These are phyloP conservation scores for Dactylellina sp. DNA, from an alignment of 2,329 filamentous ascomycete genomes.

Conservation along the genomic window DNA sequence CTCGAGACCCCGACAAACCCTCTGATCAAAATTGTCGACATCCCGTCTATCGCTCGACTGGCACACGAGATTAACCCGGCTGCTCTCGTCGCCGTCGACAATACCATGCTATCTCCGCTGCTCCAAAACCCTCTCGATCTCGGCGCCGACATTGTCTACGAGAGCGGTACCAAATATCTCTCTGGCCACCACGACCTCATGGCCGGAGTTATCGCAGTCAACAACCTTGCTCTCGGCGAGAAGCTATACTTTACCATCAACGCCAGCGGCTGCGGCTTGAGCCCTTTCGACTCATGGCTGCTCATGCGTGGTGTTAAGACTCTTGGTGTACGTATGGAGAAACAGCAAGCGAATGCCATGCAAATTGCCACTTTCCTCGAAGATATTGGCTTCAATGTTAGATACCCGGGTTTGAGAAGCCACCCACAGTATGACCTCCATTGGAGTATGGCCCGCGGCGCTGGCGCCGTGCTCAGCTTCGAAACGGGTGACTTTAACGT, in stretches of 20 bases:
- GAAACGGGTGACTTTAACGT: constrained; percentile 88
- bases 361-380: constrained; percentile 93
- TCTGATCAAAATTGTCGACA: constrained; percentile 96
- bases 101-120: constrained; percentile 98
- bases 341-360: constrained; percentile 93
- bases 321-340: constrained; percentile 96
- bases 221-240: constrained; percentile 82
- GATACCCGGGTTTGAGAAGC: constrained; percentile 91
- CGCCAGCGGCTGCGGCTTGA: constrained; percentile 90
- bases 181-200: constrained; percentile 99
- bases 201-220: constrained; percentile 95
- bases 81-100: constrained; percentile 91
- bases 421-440: constrained; percentile 97
- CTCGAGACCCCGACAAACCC: constrained; percentile 98
- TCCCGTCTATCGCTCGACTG: constrained; percentile 79
- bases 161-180: constrained; percentile 97
- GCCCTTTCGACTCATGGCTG: constrained; percentile 95
- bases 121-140: constrained; percentile 93
- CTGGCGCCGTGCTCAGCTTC: constrained; percentile 93
- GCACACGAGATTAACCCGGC: constrained; percentile 81
- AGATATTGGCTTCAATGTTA: constrained; percentile 88
- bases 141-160: constrained; percentile 95
- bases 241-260: constrained; percentile 98
- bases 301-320: constrained; percentile 97
- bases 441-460: constrained; percentile 92